Percentiles rank a stretch among this genome's conserved stretches.
Evolutionary conservation across 768 basidiomycete genomes (phyloP).

Genomic region (Porpolomopsis calyptriformis): DNA sequence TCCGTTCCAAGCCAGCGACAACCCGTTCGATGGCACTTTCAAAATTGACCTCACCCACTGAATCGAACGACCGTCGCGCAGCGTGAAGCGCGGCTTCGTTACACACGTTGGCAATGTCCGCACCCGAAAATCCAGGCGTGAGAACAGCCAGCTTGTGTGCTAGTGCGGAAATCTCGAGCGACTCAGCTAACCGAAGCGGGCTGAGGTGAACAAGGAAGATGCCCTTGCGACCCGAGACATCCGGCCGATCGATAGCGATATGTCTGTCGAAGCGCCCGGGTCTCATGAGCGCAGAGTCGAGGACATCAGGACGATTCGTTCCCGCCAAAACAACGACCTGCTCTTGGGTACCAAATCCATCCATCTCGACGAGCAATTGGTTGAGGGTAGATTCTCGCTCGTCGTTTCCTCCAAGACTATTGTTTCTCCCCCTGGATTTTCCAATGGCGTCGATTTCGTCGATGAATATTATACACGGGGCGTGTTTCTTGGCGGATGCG

Average conservation of each 20-base stretch:
- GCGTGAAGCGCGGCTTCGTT: constrained; percentile 96
- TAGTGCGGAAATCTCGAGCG: constrained; percentile 44
- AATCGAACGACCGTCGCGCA: constrained; percentile 73
- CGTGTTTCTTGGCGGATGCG: constrained; percentile 93
- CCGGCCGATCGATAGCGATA: constrained; percentile 89
- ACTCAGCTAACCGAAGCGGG: constrained; percentile 61
- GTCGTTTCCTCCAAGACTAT: constrained; percentile 76
- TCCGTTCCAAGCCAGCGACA: constrained; percentile 92
- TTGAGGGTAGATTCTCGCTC: constrained; percentile 97
- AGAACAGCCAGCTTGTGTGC: constrained; percentile 92
- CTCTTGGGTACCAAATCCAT: constrained; percentile 95
- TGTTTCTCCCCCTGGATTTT: constrained; percentile 79
- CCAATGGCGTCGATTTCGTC: constrained; percentile 99
- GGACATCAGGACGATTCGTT: constrained; percentile 93
- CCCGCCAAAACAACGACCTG: constrained; percentile 95
- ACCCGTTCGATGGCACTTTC: constrained; percentile 97
- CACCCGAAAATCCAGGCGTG: constrained; percentile 97
- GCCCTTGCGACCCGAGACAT: constrained; percentile 85
- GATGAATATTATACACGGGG: constrained; percentile 97
- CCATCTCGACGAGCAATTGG: constrained; percentile 98
- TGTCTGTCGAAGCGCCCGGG: constrained; percentile 98
- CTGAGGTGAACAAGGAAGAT: constrained; percentile 89
- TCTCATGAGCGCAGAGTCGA: constrained; percentile 90
- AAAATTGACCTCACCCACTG: constrained; percentile 76
- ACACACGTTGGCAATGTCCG: constrained; percentile 97